phyloP scores from a whole-genome alignment of 495 filamentous ascomycete genomes.

The Cercophora newfieldiana region DNA sequence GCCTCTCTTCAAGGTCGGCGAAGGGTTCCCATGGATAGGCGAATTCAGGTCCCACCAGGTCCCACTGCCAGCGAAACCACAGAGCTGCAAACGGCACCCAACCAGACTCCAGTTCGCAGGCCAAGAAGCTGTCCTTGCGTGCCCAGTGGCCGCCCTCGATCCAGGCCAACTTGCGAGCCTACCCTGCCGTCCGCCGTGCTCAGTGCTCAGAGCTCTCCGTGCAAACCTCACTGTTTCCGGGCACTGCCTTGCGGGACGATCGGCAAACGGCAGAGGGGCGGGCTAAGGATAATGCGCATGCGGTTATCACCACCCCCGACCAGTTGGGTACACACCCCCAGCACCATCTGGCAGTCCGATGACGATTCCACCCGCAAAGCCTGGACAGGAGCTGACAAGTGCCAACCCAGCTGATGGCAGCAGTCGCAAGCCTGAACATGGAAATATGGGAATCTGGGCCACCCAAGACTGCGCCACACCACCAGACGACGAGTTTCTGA shows the following conservation, averaged over 20 bases:
- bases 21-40: background rate
- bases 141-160: background rate
- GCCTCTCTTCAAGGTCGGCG: background rate
- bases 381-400: background rate
- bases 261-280: conserved; percentile 9
- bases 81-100: conserved; percentile 11
- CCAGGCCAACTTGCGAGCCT: background rate
- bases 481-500: background rate
- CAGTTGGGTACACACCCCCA: background rate
- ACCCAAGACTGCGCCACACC: conserved; percentile 2
- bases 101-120: conserved; percentile 18
- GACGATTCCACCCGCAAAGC: background rate
- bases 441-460: no score
- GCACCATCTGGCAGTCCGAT: conserved; percentile 8
- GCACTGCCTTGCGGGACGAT: conserved; percentile 12
- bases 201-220: background rate
- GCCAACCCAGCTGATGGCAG: background rate
- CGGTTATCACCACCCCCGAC: conserved; percentile 8
- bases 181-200: background rate
- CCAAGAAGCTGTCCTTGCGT: conserved; percentile 7
- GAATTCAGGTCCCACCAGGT: conserved; percentile 2
- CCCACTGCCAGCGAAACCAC: background rate
- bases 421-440: background rate
- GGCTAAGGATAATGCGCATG: conserved; percentile 8
- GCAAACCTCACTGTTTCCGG: background rate